phyloP scores from a whole-genome alignment of 225 moss, liverwort and hornwort species.

The Marchantia paleacea region DNA sequence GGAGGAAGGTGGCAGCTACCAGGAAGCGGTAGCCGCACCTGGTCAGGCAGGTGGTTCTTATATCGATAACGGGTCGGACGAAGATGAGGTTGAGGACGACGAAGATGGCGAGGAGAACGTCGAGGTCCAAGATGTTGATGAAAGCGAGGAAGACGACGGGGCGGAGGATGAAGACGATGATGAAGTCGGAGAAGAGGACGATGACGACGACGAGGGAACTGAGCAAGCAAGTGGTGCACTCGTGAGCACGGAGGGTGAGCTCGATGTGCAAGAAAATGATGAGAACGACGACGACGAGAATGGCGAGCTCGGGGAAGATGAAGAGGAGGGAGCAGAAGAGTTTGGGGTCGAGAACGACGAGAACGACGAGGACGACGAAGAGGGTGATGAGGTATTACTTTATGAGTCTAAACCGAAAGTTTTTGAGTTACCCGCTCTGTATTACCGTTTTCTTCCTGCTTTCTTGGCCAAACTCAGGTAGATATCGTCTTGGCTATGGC shows the following conservation, averaged over 20 bases:
- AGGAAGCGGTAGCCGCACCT: conserved; percentile 52
- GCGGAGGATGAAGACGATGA: conserved; percentile 58
- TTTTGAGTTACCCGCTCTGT: background rate
- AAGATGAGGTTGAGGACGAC: conserved; percentile 54
- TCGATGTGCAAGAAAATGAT: conserved; percentile 72
- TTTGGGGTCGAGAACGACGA: conserved; percentile 27
- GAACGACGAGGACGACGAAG: conserved; percentile 16
- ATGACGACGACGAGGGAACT: conserved; percentile 61
- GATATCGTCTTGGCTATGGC: background rate
- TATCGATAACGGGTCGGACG: conserved; percentile 58
- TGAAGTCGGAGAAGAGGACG: conserved; percentile 49
- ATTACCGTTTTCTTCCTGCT: background rate
- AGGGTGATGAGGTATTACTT: conserved; percentile 23
- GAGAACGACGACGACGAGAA: conserved; percentile 69
- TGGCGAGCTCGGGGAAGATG: conserved; percentile 69
- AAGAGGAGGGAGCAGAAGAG: conserved; percentile 41
- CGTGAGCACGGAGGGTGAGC: conserved; percentile 67
- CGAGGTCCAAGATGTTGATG: conserved; percentile 68
- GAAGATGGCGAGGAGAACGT: conserved; percentile 72
- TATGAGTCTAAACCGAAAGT: background rate
- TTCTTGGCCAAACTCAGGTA: background rate
- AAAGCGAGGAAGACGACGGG: conserved; percentile 63
- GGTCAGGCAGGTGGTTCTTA: conserved; percentile 20
- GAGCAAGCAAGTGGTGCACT: conserved; percentile 64
- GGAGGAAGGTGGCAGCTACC: conserved; percentile 67